Conservation (phyloP, 176 grass and related monocot species). For the Triticum dicoccoides region DNA sequence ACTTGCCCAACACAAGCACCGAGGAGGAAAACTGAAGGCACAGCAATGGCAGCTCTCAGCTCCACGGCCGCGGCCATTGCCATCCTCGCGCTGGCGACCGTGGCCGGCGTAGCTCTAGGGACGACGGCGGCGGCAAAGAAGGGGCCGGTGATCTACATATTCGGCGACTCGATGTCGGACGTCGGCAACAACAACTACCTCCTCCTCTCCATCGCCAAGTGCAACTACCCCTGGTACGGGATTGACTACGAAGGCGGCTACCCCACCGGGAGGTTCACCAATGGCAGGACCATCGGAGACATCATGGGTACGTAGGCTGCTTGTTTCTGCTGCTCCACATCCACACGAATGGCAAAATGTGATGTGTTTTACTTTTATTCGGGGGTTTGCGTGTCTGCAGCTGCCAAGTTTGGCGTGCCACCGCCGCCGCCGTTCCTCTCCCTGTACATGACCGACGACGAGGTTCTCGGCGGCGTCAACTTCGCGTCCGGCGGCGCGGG, state of each 20-base stretch:
- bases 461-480: conserved; percentile 69
- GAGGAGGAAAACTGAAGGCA: not conserved
- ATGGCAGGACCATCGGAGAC: conserved; percentile 91
- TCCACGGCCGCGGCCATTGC: not conserved
- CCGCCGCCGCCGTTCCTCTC: conserved; percentile 71
- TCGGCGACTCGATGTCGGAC: conserved; percentile 94
- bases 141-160: conserved; percentile 62
- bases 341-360: not conserved
- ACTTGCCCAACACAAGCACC: not conserved
- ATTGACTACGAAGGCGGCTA: conserved; percentile 58
- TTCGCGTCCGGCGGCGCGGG: conserved; percentile 89
- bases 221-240: conserved; percentile 89
- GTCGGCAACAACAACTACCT: conserved; percentile 98
- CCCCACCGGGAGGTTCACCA: conserved; percentile 89
- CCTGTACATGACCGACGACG: conserved; percentile 71
- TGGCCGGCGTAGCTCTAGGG: not conserved
- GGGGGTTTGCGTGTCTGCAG: conserved; percentile 27
- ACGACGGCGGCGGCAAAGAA: not conserved
- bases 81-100: conserved; percentile 10
- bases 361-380: not conserved
- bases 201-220: conserved; percentile 74
- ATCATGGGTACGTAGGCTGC: conserved; percentile 59
- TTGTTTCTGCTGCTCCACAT: not conserved
- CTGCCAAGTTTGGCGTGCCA: conserved; percentile 72
- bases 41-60: conserved; percentile 52